Evolutionary conservation across 805 yeast species (phyloP).

Genomic region (Saturnispora saitoi): DNA sequence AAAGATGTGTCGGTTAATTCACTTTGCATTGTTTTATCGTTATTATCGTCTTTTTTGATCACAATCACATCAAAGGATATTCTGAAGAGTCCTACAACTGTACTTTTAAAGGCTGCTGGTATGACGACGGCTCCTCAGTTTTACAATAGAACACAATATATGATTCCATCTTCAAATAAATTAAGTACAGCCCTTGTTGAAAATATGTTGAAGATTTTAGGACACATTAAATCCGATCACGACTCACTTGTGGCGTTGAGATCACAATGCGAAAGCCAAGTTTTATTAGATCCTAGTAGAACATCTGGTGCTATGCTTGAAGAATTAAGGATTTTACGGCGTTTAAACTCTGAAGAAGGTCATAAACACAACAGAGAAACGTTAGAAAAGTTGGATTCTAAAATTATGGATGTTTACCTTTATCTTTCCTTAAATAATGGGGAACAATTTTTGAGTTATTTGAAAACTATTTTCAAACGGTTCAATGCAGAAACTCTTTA

Average conservation of each 20-base stretch:
- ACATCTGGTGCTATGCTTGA: conserved; percentile 2
- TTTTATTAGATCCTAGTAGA: conserved; percentile 2
- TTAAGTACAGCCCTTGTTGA: conserved; percentile 9
- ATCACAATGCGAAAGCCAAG: conserved; percentile 1
- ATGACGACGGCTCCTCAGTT: conserved; percentile 9
- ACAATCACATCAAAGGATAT: neutral
- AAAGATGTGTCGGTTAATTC: conserved; percentile 16
- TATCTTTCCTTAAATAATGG: conserved; percentile 47
- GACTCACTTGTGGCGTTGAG: conserved; percentile 9
- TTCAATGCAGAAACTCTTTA: conserved; percentile 29
- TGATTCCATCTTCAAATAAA: conserved; percentile 10
- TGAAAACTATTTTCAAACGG: conserved; percentile 23
- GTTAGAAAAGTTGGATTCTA: conserved; percentile 29
- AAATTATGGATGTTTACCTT: conserved; percentile 33
- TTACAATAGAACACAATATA: conserved; percentile 7
- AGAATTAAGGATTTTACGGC: conserved; percentile 1
- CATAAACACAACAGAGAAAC: conserved; percentile 12
- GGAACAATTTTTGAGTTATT: conserved; percentile 32
- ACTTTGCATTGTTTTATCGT: conserved; percentile 1
- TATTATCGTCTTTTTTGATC: conserved; percentile 30
- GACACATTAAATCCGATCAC: conserved; percentile 18
- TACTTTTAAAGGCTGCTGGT: conserved; percentile 10
- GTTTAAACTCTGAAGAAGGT: conserved; percentile 4
- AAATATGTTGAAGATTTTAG: conserved; percentile 12
- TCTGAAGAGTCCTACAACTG: neutral